Percentiles rank a stretch among this genome's conserved stretches.
phyloP scores from a whole-genome alignment of 2,329 filamentous ascomycete species.

The Cercospora sp. region DNA sequence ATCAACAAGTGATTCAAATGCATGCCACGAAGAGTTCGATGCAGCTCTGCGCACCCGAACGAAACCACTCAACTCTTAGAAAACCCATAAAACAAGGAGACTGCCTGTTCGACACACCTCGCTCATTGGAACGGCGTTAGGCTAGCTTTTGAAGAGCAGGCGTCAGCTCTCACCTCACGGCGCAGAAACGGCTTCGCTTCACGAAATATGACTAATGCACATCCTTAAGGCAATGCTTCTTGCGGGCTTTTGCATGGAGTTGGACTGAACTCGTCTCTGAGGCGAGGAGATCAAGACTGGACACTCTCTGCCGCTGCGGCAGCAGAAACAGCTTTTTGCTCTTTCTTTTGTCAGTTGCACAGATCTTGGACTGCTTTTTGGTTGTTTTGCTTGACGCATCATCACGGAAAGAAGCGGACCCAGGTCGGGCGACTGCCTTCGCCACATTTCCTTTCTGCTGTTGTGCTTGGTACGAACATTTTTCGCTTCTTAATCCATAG shows the following conservation, averaged over 20 bases:
- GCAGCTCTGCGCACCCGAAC: conserved; percentile 32
- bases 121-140: conserved; percentile 26
- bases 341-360: conserved; percentile 19
- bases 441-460: conserved; percentile 24
- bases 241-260: conserved; percentile 4
- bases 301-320: conserved; percentile 13
- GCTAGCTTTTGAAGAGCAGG: conserved; percentile 17
- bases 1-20: conserved; percentile 29
- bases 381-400: conserved; percentile 16
- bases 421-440: conserved; percentile 34
- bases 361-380: conserved; percentile 3
- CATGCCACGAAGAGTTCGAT: conserved; percentile 22
- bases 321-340: conserved; percentile 4
- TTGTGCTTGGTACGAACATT: conserved; percentile 13
- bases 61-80: conserved; percentile 28
- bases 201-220: conserved; percentile 19
- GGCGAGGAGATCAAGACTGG: conserved; percentile 16
- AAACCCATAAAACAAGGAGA: conserved; percentile 22
- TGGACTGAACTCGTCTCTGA: conserved; percentile 13
- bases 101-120: conserved; percentile 28
- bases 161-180: conserved; percentile 30
- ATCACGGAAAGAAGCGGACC: conserved; percentile 5
- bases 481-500: conserved; percentile 15
- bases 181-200: conserved; percentile 24
- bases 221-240: conserved; percentile 15